These are phyloP conservation scores for Penicillium soppii DNA, from an alignment of 495 filamentous ascomycete genomes.

Conservation along the genomic window DNA sequence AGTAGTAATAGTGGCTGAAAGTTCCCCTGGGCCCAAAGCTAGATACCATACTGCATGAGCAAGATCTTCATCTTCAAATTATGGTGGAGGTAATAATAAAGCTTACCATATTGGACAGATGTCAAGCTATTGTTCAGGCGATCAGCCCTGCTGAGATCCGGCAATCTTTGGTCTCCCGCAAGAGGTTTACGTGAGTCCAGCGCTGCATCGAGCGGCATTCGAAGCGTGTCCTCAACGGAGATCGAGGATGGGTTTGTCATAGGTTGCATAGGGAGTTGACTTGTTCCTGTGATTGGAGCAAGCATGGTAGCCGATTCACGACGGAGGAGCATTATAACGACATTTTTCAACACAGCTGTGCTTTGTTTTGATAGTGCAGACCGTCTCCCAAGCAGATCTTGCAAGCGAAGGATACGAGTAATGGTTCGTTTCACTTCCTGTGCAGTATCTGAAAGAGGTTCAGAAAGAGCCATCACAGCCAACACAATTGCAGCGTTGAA, in stretches of 20 bases:
- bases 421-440: constrained; percentile 36
- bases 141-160: constrained; percentile 11
- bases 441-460: constrained; percentile 32
- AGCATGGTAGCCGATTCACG: constrained; percentile 27
- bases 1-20: background rate
- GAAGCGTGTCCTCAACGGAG: constrained; percentile 29
- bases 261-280: background rate
- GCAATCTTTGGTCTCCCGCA: constrained; percentile 1
- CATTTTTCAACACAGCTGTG: constrained; percentile 26
- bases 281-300: constrained; percentile 13
- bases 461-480: constrained; percentile 30
- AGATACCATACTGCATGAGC: background rate
- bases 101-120: constrained; percentile 26
- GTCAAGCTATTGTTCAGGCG: constrained; percentile 27
- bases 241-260: constrained; percentile 2
- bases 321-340: constrained; percentile 23
- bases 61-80: background rate
- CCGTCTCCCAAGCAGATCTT: constrained; percentile 27
- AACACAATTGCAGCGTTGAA: constrained; percentile 36
- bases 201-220: constrained; percentile 18
- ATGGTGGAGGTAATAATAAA: background rate
- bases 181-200: constrained; percentile 9
- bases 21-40: background rate
- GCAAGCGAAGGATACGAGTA: constrained; percentile 29
- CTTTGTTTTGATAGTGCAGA: constrained; percentile 32